Conservation (phyloP, 2,329 filamentous ascomycete genomes). For the Aulographum hederae region DNA sequence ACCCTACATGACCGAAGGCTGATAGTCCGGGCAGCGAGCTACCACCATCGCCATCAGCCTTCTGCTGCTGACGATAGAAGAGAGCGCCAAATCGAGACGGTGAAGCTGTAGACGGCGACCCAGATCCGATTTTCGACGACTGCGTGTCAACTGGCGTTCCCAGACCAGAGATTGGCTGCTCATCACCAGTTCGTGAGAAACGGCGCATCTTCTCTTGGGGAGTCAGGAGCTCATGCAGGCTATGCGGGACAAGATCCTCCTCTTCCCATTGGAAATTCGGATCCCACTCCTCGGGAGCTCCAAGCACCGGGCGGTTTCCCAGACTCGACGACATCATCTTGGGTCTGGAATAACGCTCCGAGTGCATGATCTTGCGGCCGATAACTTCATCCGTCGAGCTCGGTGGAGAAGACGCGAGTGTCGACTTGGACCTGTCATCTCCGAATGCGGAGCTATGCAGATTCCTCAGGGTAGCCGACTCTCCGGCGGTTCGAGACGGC, state of each 20-base stretch:
- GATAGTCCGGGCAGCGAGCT: slow-evolving; percentile 20
- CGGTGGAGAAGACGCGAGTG: slow-evolving; percentile 31
- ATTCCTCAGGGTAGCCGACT: slow-evolving; percentile 42
- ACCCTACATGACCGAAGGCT: slow-evolving; percentile 43
- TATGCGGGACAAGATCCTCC: slow-evolving; percentile 58
- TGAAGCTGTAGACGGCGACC: slow-evolving; percentile 37
- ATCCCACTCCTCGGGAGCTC: slow-evolving; percentile 32
- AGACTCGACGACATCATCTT: slow-evolving; percentile 41
- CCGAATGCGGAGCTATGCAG: slow-evolving; percentile 50
- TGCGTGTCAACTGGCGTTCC: too few relatives aligned
- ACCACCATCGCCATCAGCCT: slow-evolving; percentile 19
- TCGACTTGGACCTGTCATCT: slow-evolving; percentile 40
- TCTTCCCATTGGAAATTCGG: slow-evolving; percentile 65
- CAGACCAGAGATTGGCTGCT: too few relatives aligned
- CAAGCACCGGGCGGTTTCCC: not conserved
- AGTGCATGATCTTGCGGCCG: slow-evolving; percentile 45
- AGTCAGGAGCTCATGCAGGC: slow-evolving; percentile 45
- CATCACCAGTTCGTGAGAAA: too few relatives aligned
- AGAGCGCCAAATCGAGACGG: slow-evolving; percentile 43
- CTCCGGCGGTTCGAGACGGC: slow-evolving; percentile 40
- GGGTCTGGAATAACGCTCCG: slow-evolving; percentile 39
- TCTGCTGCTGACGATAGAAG: slow-evolving; percentile 22
- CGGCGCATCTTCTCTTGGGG: too few relatives aligned
- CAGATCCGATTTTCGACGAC: too few relatives aligned
- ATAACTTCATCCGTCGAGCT: slow-evolving; percentile 44